These are phyloP conservation scores for Euphorbia celastroides DNA, from an alignment of 441 rosid species.

Conservation along the genomic window DNA sequence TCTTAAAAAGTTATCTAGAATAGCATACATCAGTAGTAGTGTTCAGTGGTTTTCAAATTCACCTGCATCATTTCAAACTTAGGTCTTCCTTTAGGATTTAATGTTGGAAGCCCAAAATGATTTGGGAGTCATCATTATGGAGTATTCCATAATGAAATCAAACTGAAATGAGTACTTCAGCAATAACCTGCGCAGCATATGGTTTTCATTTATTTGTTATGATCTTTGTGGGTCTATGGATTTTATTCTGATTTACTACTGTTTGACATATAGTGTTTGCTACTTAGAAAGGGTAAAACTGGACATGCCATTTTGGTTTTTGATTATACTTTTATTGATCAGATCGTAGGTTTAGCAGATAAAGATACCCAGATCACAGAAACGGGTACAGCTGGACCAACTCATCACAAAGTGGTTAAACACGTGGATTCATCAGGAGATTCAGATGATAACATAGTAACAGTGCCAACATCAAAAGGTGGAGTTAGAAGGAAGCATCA, in stretches of 20 bases:
- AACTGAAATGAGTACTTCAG: neutral
- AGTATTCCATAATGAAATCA: conserved; percentile 2
- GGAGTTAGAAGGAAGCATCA: conserved; percentile 89
- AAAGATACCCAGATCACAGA: conserved; percentile 24
- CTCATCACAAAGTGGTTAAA: conserved; percentile 36
- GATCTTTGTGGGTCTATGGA: neutral
- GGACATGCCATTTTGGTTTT: neutral
- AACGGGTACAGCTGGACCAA: conserved; percentile 24
- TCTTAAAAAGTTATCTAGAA: neutral
- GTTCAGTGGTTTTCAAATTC: neutral
- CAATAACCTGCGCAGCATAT: neutral
- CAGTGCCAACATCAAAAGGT: conserved; percentile 55
- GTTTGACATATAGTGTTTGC: neutral
- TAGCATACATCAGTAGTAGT: neutral
- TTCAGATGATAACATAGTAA: conserved; percentile 44
- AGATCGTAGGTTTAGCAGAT: conserved; percentile 34
- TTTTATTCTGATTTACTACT: neutral
- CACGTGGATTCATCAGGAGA: conserved; percentile 43
- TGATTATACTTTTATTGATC: conserved; percentile 13
- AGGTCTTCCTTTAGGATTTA: neutral
- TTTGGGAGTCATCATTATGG: neutral
- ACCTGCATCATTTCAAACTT: neutral
- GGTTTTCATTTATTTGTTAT: neutral
- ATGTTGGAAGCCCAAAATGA: neutral
- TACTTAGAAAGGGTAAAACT: neutral